Percentiles rank a stretch among this genome's conserved stretches.
Evolutionary conservation across 2,329 filamentous ascomycete genomes (phyloP).

Genomic region (Monilinia aucupariae): DNA sequence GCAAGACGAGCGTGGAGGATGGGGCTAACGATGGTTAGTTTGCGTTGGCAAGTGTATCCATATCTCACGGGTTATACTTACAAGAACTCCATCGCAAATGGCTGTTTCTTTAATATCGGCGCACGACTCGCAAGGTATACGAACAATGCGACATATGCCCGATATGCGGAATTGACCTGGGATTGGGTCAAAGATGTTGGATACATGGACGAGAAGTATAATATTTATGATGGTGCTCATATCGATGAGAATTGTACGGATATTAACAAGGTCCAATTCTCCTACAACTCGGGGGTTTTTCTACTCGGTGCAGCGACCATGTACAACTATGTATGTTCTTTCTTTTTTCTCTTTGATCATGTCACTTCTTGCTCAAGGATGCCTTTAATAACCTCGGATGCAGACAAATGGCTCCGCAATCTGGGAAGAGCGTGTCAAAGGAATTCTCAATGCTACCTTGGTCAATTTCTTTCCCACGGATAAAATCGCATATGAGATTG

Average conservation of each 20-base stretch:
- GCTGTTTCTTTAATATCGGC: constrained; percentile 62
- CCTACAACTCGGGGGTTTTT: constrained; percentile 64
- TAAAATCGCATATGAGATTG: constrained; percentile 51
- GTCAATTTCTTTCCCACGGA: constrained; percentile 41
- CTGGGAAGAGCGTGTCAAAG: constrained; percentile 37
- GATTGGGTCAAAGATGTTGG: constrained; percentile 54
- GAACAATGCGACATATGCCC: constrained; percentile 68
- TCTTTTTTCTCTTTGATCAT: constrained; percentile 40
- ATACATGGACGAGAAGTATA: constrained; percentile 52
- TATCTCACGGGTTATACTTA: constrained; percentile 52
- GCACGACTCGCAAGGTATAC: constrained; percentile 73
- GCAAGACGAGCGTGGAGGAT: no score
- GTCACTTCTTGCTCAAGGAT: constrained; percentile 42
- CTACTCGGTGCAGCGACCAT: constrained; percentile 47
- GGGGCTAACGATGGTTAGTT: constrained; percentile 27
- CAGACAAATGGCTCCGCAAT: constrained; percentile 36
- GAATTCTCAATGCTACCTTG: constrained; percentile 36
- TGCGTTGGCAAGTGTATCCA: constrained; percentile 81
- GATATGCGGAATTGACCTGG: constrained; percentile 69
- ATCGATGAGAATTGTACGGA: constrained; percentile 44
- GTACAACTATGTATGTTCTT: constrained; percentile 45
- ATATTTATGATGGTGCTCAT: constrained; percentile 53
- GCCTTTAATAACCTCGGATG: neutral
- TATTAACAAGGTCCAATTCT: constrained; percentile 58
- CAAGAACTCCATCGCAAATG: constrained; percentile 63